Evolutionary conservation across 768 basidiomycete genomes (phyloP), one percentile per base, ranked within the genome.

Genomic region (Trametes cubensis): DNA sequence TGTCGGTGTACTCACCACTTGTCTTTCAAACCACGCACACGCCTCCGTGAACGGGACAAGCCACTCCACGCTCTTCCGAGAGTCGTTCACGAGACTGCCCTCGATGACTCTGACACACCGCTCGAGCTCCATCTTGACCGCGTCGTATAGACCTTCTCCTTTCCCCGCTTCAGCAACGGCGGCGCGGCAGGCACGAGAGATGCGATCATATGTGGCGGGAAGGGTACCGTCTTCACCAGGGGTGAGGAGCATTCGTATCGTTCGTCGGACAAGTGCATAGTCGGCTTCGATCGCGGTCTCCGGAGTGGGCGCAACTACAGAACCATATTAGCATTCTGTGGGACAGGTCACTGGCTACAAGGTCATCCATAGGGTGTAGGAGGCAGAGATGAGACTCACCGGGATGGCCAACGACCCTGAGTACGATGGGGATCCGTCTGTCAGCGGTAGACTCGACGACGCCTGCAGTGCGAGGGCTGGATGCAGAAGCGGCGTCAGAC

Each of bases 401-500:
- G 15, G 76, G 68, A 28, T 76, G 72, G 15, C 83, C 81, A 26
- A 78, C 70, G 38, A 90, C 71, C 28, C 74, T 74, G 40, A 89
- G 79, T 55, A 71, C 78, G 40, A 81, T 66, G n/a, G 84, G 77
- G 1, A 78, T 81, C 17, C 58, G 58, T 52, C 52, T 60, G 42
- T 65, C 60, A 40, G 45, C 34, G 44, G 39, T 49, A 38, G 55
- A 40, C 54, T 44, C 55, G 30, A 58, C 67, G 70, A 70, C 47
- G 40, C 50, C 61, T 47, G 65, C 65, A 69, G 20, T n/a, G 21
- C 73, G 70, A 66, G 77, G 67, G 66, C 89, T 84, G 74, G 80
- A 85, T 67, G 86, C 83, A 72, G 86, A 84, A 66, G 82, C 82
- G 67, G 86, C 81, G 76, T 90, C 88, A 74, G 82, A 84, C 79